Base-by-base conservation (phyloP, 1,139 yeast species). In the Yamadazyma mexicana region DNA sequence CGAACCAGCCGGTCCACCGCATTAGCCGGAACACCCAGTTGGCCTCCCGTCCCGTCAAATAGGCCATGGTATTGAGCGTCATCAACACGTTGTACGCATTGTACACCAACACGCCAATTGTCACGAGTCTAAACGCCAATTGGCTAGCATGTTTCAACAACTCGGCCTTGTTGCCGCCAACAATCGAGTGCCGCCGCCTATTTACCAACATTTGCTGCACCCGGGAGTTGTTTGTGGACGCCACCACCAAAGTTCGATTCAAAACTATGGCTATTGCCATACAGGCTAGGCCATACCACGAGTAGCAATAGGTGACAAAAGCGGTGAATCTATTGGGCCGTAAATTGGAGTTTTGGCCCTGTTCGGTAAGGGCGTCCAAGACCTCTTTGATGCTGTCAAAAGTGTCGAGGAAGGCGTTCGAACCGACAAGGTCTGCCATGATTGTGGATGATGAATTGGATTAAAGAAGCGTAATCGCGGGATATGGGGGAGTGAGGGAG, bases 161-260 rank as follows among this genome's bases (percentile, higher is more conserved):
- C 12, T 52, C 52, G 1, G 58, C 51, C 48, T 48, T 58, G 29
- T 48, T 50, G 5, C 52, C 44, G 2, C 32, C 33, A 31, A 33
- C 37, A 4, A 34, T 26, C 7, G 42, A 17, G 17, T 48, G 49
- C 15, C 62, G 34, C 25, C 46, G 39, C 31, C 57, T 31, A 42
- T 48, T 44, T 2, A 56, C 50, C 6, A 52, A 50, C 28, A 47
- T 24, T 37, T 57, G 63, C 35, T 59, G 64, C 17, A 44, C 39
- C 15, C 58, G 49, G 29, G 53, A 45, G n/a, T 49, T 52, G 47
- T 84, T 66, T 0, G 84, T 73, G 6, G 84, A 73, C 0, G 89
- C 89, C 62, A 83, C 77, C 5, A 79, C 81, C 40, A 79, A 64
- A 0, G 87, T 81, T 40, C 91, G 61, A 56, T 84, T 83, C 54